These are phyloP conservation scores for Colletotrichum scovillei DNA, from an alignment of 2,329 filamentous ascomycete species.

Conservation along the genomic window DNA sequence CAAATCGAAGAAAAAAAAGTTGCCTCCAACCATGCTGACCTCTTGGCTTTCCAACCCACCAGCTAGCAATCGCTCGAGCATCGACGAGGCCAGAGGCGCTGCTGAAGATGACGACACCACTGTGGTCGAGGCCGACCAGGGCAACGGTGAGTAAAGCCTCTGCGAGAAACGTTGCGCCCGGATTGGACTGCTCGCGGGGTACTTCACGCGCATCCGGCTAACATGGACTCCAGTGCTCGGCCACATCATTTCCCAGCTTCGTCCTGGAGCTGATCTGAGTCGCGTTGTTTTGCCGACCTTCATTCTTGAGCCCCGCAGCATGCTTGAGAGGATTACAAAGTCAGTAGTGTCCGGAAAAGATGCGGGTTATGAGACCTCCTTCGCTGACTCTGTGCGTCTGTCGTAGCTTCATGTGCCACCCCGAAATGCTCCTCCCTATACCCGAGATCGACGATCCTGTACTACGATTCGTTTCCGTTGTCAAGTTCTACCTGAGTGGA, in stretches of 20 bases:
- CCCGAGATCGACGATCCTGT: slow-evolving; percentile 88
- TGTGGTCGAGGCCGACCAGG: slow-evolving; percentile 90
- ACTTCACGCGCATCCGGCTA: slow-evolving; percentile 12
- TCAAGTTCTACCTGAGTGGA: slow-evolving; percentile 97
- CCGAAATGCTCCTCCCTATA: slow-evolving; percentile 92
- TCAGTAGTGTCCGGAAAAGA: slow-evolving; percentile 55
- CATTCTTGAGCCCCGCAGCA: slow-evolving; percentile 96
- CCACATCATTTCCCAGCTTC: slow-evolving; percentile 96
- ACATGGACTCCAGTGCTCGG: slow-evolving; percentile 75
- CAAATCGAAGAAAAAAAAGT: slow-evolving; percentile 27
- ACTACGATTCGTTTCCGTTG: slow-evolving; percentile 90
- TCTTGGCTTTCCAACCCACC: slow-evolving; percentile 50
- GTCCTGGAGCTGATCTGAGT: slow-evolving; percentile 94
- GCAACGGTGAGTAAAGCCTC: slow-evolving; percentile 76
- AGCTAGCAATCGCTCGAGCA: slow-evolving; percentile 64
- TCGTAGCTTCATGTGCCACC: slow-evolving; percentile 96
- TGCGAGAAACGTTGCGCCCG: not conserved
- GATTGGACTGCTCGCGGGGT: not conserved
- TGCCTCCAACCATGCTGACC: slow-evolving; percentile 51
- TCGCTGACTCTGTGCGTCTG: slow-evolving; percentile 6
- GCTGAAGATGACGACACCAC: slow-evolving; percentile 78
- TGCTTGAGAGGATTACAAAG: slow-evolving; percentile 99
- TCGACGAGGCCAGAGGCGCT: slow-evolving; percentile 62
- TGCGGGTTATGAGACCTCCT: slow-evolving; percentile 2
- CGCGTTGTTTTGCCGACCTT: slow-evolving; percentile 96